Evolutionary conservation across 2,329 filamentous ascomycete species (phyloP).

Genomic region (Aspergillus puulaauensis): DNA sequence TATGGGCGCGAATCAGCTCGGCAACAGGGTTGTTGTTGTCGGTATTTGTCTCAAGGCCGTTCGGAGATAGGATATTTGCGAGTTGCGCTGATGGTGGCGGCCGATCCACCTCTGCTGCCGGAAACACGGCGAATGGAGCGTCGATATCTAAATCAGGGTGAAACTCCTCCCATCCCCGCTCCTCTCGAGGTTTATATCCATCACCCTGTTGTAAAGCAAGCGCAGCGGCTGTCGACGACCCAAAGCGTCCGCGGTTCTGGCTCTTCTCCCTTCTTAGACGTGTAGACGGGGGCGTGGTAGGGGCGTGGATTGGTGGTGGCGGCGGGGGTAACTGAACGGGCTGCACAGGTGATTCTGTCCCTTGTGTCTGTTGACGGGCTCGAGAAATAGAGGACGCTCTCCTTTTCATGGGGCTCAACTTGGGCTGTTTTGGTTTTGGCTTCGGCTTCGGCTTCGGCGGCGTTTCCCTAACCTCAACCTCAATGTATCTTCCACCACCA

Average conservation of each 20-base stretch:
- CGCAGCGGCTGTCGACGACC: constrained; percentile 79
- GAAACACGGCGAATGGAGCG: constrained; percentile 72
- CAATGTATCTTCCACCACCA: constrained; percentile 80
- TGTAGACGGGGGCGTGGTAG: constrained; percentile 39
- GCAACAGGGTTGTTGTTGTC: constrained; percentile 37
- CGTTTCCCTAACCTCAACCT: constrained; percentile 65
- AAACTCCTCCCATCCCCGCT: constrained; percentile 96
- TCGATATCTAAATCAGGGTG: constrained; percentile 94
- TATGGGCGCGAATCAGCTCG: constrained; percentile 42
- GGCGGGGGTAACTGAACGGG: constrained; percentile 27
- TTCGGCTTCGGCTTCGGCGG: constrained; percentile 17
- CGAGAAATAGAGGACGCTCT: constrained; percentile 50
- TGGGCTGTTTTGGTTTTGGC: constrained; percentile 38
- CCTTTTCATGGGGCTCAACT: constrained; percentile 41
- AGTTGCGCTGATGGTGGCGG: constrained; percentile 54
- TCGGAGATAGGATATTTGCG: constrained; percentile 27
- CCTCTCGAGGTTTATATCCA: constrained; percentile 95
- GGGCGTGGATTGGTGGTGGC: constrained; percentile 24
- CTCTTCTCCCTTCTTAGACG: constrained; percentile 44
- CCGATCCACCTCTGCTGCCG: constrained; percentile 82
- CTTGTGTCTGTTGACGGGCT: constrained; percentile 49
- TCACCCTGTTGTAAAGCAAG: constrained; percentile 88
- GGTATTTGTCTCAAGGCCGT: constrained; percentile 24
- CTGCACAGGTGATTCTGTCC: constrained; percentile 13
- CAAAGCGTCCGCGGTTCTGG: constrained; percentile 66